Percentiles rank a stretch among this genome's conserved stretches.
Evolutionary conservation across 2,329 filamentous ascomycete genomes (phyloP).

Genomic region (Blastomyces silverae): DNA sequence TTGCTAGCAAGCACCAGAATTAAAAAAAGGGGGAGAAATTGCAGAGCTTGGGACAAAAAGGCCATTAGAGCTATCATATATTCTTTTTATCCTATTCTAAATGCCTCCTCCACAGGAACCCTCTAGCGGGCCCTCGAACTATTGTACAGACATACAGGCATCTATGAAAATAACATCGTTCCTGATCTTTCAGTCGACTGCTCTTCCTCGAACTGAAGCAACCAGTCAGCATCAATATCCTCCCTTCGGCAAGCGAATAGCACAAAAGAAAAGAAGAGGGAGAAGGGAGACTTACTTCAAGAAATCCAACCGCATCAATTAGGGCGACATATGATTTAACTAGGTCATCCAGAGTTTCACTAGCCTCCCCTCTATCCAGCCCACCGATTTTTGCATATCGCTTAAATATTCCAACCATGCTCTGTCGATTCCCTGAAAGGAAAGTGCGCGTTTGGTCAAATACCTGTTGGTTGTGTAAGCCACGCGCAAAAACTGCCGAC

Average conservation of each 20-base stretch:
- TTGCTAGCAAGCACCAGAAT: not conserved
- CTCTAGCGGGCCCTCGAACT: not conserved
- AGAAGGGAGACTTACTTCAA: conserved; percentile 60
- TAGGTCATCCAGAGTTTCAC: conserved; percentile 63
- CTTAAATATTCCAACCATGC: conserved; percentile 86
- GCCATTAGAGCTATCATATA: conserved; percentile 9
- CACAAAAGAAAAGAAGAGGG: not conserved
- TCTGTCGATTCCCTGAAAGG: conserved; percentile 70
- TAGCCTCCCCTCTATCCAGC: conserved; percentile 43
- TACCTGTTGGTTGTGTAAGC: conserved; percentile 67
- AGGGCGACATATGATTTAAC: conserved; percentile 80
- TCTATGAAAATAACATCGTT: conserved; percentile 11
- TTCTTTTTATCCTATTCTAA: not conserved
- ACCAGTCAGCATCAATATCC: conserved; percentile 13
- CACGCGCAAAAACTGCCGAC: conserved; percentile 71
- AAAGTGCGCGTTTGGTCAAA: conserved; percentile 71
- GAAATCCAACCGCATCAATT: conserved; percentile 72
- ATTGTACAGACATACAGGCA: conserved; percentile 2
- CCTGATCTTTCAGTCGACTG: conserved; percentile 2
- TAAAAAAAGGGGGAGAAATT: not conserved
- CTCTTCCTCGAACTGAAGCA: conserved; percentile 38
- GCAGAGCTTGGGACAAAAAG: not conserved
- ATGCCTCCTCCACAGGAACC: conserved; percentile 1
- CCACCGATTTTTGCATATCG: conserved; percentile 70
- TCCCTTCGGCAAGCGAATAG: not conserved